Base-by-base conservation (phyloP, 2,329 filamentous ascomycete genomes). In the Samsoniella hepiali region DNA sequence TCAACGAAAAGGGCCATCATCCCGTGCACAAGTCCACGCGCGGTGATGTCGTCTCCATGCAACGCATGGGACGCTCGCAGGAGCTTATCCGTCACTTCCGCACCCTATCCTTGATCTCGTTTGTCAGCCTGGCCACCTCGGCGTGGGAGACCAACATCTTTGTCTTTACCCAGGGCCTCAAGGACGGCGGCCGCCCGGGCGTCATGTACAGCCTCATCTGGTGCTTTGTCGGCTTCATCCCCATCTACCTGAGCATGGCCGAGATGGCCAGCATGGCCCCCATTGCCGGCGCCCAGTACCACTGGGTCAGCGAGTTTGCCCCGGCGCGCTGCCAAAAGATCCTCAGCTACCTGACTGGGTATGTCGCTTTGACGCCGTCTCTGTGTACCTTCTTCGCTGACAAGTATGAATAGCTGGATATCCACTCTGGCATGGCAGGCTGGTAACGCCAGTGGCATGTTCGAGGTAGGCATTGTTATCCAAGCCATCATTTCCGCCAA, bases 201-300 rank as follows among this genome's bases (percentile, higher is more conserved):
- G 44, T 66, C 62, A 45, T 65, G 22, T 66, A 59, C 27, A 27
- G 50, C 53, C 56, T 47, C 17, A 44, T 64, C 22, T 64, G 63
- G 63, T 49, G 50, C 42, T 60, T 60, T 32, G 8, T 65, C 8
- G 60, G 65, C 54, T 65, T 58, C 40, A 15, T 53, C 15, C 65
- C 65, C n/a, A 55, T 65, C 1, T 62, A 63, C 45, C 58, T 66
- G 13, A 66, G 65, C 45, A 69, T 68, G 68, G 68, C 68, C 1
- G 68, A 69, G 45, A 67, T 69, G n/a, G 63, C 68, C 9, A 65
- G 67, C 40, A 69, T 69, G n/a, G 66, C 66, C 1, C 68, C 68
- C 13, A 69, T 68, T 44, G 68, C 68, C 15, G 68, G 68, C 9
- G 67, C 68, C 3, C 68, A 69, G 53, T 69, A 68, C 34, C 67